phyloP scores from a whole-genome alignment of 2,329 filamentous ascomycete species.

The Exserohilum turcica region DNA sequence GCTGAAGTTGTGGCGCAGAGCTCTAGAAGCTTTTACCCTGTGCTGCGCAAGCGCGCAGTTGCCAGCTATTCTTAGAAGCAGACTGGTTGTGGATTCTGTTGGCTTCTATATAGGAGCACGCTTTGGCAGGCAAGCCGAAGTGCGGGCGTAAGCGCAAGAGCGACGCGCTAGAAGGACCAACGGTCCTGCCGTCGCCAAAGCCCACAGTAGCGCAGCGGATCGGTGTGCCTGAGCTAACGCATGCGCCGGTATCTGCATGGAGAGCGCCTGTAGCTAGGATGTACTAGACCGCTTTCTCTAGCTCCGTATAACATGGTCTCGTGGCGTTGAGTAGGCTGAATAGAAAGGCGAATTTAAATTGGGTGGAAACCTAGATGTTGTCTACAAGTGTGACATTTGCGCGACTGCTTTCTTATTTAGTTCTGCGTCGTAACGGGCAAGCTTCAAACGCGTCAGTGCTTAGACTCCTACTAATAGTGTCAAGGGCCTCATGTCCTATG shows the following conservation, averaged over 20 bases:
- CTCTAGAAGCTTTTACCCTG: background rate
- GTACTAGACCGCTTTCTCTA: slow-evolving; percentile 2
- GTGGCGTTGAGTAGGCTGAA: background rate
- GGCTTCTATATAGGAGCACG: too few species aligned
- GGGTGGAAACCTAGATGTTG: background rate
- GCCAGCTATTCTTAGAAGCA: slow-evolving; percentile 1
- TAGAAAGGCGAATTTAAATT: background rate
- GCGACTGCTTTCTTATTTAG: background rate
- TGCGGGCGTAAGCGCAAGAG: background rate
- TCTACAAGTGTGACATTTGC: background rate
- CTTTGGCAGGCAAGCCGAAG: too few species aligned
- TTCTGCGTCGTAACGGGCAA: background rate
- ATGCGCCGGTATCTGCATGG: slow-evolving; percentile 3
- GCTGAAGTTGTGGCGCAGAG: slow-evolving; percentile 1
- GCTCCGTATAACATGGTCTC: slow-evolving; percentile 1
- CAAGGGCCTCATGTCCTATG: background rate
- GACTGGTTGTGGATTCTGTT: slow-evolving; percentile 1
- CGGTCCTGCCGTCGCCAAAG: background rate
- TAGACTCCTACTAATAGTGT: background rate
- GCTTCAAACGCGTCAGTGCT: background rate
- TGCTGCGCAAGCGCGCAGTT: slow-evolving; percentile 1
- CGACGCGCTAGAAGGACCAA: background rate
- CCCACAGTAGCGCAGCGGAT: too few species aligned
- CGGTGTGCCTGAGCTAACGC: background rate
- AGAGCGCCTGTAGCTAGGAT: slow-evolving; percentile 5